Conservation (phyloP, 192 early-diverging fungal genomes). For the Coemansia reversa region DNA sequence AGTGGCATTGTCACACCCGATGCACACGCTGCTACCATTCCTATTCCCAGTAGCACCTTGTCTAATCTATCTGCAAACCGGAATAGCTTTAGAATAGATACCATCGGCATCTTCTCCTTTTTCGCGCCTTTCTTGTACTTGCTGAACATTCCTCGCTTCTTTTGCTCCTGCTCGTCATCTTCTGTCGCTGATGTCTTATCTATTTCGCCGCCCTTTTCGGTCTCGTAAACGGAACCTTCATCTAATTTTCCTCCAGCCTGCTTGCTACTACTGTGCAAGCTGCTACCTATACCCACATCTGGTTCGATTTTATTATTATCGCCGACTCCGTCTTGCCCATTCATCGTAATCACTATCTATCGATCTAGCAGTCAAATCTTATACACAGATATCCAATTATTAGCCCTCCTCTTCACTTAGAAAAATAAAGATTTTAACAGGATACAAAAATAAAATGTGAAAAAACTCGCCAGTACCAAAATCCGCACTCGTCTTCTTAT, state of each 20-base stretch:
- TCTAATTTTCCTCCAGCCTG: background rate
- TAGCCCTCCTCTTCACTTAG: too few species aligned
- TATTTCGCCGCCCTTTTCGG: background rate
- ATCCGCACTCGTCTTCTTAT: too few species aligned
- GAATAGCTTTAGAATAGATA: conserved; percentile 64
- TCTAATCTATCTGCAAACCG: conserved; percentile 66
- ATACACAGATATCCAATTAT: too few species aligned
- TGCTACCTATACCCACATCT: too few species aligned
- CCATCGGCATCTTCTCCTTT: conserved; percentile 51
- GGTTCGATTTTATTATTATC: too few species aligned
- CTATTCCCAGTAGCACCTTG: conserved; percentile 56
- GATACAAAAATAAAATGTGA: too few species aligned
- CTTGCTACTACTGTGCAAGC: background rate
- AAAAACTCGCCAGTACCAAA: too few species aligned
- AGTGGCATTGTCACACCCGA: conserved; percentile 51
- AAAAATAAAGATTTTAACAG: too few species aligned
- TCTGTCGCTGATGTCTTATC: background rate
- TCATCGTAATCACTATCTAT: too few species aligned
- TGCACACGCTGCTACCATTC: conserved; percentile 36
- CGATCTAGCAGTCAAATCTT: too few species aligned
- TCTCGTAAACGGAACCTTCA: background rate
- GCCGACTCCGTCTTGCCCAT: too few species aligned
- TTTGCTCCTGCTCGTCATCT: conserved; percentile 1
- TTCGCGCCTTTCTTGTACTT: conserved; percentile 1
- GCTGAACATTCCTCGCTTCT: background rate